These are phyloP conservation scores for Apiotrichum mycotoxinovorans DNA, from an alignment of 1,284 basidiomycete species.

Conservation along the genomic window DNA sequence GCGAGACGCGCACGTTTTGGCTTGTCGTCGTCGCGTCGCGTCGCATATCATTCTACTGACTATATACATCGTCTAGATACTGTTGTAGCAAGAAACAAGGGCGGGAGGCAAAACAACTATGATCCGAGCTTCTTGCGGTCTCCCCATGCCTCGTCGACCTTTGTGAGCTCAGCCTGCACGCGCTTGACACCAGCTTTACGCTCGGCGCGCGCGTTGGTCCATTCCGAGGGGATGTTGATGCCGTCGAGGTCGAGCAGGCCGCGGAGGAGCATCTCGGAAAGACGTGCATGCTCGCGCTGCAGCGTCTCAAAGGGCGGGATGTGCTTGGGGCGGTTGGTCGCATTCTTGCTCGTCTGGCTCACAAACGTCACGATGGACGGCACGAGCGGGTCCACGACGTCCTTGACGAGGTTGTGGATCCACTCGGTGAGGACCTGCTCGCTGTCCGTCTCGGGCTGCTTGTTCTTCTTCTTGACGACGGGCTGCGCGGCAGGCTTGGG, in stretches of 20 bases:
- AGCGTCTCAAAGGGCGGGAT: conserved; percentile 39
- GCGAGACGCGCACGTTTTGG: not conserved
- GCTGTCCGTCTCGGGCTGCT: conserved; percentile 44
- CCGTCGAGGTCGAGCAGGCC: conserved; percentile 52
- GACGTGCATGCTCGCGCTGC: conserved; percentile 48
- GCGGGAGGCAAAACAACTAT: conserved; percentile 14
- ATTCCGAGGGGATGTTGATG: conserved; percentile 49
- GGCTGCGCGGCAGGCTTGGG: conserved; percentile 8
- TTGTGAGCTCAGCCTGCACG: conserved; percentile 51
- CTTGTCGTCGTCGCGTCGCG: no score
- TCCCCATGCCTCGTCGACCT: conserved; percentile 51
- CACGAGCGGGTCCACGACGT: conserved; percentile 33
- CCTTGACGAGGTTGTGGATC: conserved; percentile 34
- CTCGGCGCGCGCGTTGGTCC: conserved; percentile 50
- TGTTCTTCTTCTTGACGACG: conserved; percentile 42
- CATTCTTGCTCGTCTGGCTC: conserved; percentile 31
- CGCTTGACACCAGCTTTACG: conserved; percentile 52
- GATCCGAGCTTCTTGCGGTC: conserved; percentile 44
- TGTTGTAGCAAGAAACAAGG: not conserved
- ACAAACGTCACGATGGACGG: conserved; percentile 38
- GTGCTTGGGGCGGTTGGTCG: conserved; percentile 35
- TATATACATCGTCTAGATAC: conserved; percentile 2
- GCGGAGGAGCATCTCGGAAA: conserved; percentile 51
- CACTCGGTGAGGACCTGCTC: conserved; percentile 45
- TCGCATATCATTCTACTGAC: not conserved